These are phyloP conservation scores for Aspergillus brasiliensis DNA, from an alignment of 2,329 filamentous ascomycete species.

Conservation along the genomic window DNA sequence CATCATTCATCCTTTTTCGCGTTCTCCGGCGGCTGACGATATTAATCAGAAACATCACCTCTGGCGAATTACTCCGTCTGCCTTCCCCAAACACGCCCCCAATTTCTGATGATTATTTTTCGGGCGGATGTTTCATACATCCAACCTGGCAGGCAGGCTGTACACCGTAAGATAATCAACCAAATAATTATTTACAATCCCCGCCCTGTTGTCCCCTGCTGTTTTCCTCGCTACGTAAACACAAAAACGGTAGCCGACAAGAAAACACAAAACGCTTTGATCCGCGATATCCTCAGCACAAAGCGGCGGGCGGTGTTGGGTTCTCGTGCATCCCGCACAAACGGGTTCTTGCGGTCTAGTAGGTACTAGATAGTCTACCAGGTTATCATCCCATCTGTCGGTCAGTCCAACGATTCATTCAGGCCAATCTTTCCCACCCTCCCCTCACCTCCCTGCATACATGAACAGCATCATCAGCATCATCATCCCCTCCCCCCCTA, in stretches of 20 bases:
- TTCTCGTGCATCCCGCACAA: constrained; percentile 9
- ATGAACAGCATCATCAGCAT: neutral
- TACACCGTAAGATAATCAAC: neutral
- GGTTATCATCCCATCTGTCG: neutral
- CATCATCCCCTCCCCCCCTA: neutral
- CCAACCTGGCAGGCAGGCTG: neutral
- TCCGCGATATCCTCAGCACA: neutral
- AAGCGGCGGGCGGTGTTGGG: neutral
- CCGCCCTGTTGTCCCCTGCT: neutral
- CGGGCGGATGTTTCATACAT: constrained; percentile 9
- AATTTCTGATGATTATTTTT: neutral
- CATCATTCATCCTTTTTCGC: neutral
- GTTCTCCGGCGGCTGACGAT: neutral
- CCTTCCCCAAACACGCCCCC: neutral
- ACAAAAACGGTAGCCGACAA: neutral
- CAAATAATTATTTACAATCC: neutral
- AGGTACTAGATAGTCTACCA: neutral
- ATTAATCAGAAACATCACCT: constrained; percentile 6
- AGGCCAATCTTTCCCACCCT: neutral
- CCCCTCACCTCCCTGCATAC: neutral
- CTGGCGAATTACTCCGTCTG: neutral
- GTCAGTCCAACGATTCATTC: constrained; percentile 6
- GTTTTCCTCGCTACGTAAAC: neutral
- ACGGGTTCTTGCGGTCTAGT: constrained; percentile 12
- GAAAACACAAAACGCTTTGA: neutral